phyloP scores from a whole-genome alignment of 164 flowering plant species.

The Aristolochia californica region DNA sequence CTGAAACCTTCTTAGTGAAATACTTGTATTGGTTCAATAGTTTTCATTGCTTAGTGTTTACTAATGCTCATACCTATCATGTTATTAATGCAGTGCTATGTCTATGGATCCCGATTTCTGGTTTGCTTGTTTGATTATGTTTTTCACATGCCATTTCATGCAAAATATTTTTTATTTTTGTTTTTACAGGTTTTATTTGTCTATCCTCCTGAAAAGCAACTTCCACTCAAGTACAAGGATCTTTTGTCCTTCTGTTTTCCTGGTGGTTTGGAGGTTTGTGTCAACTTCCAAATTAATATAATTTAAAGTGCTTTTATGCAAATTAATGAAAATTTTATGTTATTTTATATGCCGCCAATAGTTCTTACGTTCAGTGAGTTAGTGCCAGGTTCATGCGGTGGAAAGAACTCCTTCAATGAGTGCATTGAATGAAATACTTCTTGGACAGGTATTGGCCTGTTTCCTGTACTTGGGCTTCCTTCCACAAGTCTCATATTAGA shows the following conservation, averaged over 20 bases:
- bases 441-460: constrained; percentile 66
- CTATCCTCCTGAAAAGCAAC: constrained; percentile 87
- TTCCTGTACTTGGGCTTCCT: neutral
- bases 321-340: no score
- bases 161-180: neutral
- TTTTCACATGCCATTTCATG: neutral
- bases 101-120: neutral
- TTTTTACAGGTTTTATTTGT: constrained; percentile 78
- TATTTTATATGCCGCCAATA: neutral
- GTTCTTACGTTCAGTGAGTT: neutral
- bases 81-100: neutral
- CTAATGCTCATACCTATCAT: neutral
- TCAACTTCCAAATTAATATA: neutral
- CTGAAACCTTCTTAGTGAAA: neutral
- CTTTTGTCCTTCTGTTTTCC: constrained; percentile 98
- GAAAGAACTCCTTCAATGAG: constrained; percentile 99
- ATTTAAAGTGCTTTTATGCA: no score
- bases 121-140: neutral
- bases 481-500: no score
- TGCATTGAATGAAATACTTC: constrained; percentile 88
- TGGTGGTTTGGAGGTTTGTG: constrained; percentile 79
- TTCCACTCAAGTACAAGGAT: constrained; percentile 88
- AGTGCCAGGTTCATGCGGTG: constrained; percentile 68
- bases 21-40: neutral
- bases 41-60: neutral